Conservation (phyloP, 306 rosid species). For the Malus sylvestris region DNA sequence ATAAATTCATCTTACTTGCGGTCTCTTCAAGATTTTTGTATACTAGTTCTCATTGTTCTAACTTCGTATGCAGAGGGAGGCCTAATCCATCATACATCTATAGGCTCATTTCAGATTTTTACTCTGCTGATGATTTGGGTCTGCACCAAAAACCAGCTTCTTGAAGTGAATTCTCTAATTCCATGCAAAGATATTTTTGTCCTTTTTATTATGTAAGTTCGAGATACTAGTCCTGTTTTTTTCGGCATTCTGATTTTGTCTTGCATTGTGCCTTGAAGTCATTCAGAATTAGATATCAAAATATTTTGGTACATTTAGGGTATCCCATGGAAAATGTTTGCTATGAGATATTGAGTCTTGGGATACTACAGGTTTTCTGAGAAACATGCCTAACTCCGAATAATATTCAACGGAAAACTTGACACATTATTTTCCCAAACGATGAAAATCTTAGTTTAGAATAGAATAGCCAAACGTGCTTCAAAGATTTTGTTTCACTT, state of each 20-base stretch:
- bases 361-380: not conserved
- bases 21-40: too few species aligned
- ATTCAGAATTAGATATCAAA: not conserved
- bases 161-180: not conserved
- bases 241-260: not conserved
- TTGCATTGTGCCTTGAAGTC: not conserved
- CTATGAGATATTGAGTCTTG: not conserved
- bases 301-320: not conserved
- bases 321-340: not conserved
- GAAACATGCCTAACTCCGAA: too few species aligned
- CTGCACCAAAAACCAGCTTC: not conserved
- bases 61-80: slow-evolving; percentile 1
- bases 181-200: not conserved
- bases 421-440: not conserved
- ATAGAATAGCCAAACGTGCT: not conserved
- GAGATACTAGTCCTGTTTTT: not conserved
- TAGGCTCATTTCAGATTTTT: slow-evolving; percentile 2
- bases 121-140: slow-evolving; percentile 7
- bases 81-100: slow-evolving; percentile 1
- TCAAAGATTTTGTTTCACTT: not conserved
- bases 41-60: not conserved
- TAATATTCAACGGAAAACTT: too few species aligned
- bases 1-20: not conserved
- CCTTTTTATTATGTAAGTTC: not conserved
- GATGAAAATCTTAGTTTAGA: not conserved